These are phyloP conservation scores for Erodium moschatum DNA, from an alignment of 441 rosid species.

Conservation along the genomic window DNA sequence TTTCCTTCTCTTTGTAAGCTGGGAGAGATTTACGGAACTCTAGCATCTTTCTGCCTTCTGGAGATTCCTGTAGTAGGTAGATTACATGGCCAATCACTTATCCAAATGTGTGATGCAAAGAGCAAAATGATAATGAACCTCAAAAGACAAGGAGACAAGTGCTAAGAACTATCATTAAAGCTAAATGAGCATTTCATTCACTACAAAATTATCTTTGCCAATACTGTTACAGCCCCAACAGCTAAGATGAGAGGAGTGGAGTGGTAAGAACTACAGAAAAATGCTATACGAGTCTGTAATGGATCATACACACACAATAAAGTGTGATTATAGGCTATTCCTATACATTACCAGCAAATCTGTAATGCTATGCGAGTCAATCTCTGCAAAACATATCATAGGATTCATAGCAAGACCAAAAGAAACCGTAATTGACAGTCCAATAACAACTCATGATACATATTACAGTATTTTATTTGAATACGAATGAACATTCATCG, in stretches of 20 bases:
- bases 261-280: background rate
- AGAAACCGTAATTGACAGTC: background rate
- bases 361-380: background rate
- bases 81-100: slow-evolving; percentile 9
- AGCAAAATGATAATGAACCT: background rate
- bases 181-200: slow-evolving; percentile 2
- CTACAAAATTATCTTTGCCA: background rate
- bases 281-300: background rate
- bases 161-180: background rate
- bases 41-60: slow-evolving; percentile 75
- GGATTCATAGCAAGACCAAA: background rate
- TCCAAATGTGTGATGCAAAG: background rate
- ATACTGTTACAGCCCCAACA: background rate
- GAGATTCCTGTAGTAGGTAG: slow-evolving; percentile 56
- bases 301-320: background rate
- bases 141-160: background rate
- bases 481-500: background rate
- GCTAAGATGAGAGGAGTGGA: background rate
- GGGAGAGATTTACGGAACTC: slow-evolving; percentile 80
- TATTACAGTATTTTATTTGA: background rate
- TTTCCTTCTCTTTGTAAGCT: slow-evolving; percentile 80
- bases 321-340: background rate
- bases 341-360: background rate
- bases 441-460: background rate
- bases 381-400: background rate